Evolutionary conservation across 1,139 yeast species (phyloP).

Genomic region (Debaryomycetaceae sp.): DNA sequence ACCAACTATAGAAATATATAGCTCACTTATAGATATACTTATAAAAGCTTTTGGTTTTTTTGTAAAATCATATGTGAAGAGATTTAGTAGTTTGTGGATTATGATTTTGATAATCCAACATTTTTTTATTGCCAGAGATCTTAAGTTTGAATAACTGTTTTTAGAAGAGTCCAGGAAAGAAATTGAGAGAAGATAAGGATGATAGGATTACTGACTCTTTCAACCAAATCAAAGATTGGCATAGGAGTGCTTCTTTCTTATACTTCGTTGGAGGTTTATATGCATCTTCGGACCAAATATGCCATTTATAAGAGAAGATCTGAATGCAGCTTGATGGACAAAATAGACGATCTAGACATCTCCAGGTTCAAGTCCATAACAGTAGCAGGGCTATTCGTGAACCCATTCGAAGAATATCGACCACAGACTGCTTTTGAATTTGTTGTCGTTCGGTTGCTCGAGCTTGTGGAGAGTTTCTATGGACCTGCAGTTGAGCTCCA

Average conservation of each 20-base stretch:
- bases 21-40: background rate
- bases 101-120: too few relatives aligned
- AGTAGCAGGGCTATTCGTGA: conserved; percentile 78
- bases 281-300: conserved; percentile 52
- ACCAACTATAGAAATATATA: background rate
- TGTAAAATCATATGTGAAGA: background rate
- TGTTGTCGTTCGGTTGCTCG: conserved; percentile 64
- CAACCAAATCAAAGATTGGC: conserved; percentile 39
- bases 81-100: too few relatives aligned
- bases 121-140: background rate
- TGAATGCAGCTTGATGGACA: conserved; percentile 19
- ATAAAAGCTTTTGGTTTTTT: background rate
- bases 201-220: conserved; percentile 7
- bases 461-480: conserved; percentile 61
- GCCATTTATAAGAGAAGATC: conserved; percentile 54
- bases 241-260: conserved; percentile 59
- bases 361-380: conserved; percentile 47
- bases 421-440: conserved; percentile 90
- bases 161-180: background rate
- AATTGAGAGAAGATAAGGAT: background rate
- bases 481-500: conserved; percentile 58
- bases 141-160: background rate
- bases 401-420: conserved; percentile 89
- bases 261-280: conserved; percentile 64
- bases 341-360: conserved; percentile 17